Evolutionary conservation across 208 protist species (phyloP).

Genomic region (Wallacemonas sp.): DNA sequence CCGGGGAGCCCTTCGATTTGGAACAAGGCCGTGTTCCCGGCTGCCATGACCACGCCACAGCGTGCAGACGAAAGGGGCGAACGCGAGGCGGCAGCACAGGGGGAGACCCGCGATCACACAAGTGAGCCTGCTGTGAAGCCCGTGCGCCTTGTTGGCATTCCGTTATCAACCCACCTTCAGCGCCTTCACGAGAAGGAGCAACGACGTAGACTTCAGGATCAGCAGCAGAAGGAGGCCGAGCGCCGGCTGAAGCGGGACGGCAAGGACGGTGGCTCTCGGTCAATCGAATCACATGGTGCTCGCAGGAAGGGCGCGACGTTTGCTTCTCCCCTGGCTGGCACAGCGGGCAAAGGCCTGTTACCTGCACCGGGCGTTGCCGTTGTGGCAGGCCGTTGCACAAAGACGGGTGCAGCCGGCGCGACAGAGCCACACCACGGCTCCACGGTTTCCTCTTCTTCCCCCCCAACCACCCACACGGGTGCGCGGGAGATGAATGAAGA

Average conservation of each 20-base stretch:
- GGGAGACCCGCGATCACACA: too few relatives aligned
- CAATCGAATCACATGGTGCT: too few relatives aligned
- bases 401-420: not conserved
- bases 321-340: not conserved
- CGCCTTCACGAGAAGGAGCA: slow-evolving; percentile 9
- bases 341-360: not conserved
- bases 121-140: not conserved
- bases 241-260: not conserved
- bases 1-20: slow-evolving; percentile 10
- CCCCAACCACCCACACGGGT: too few relatives aligned
- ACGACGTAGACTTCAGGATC: not conserved
- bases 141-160: slow-evolving; percentile 1
- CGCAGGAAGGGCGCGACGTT: too few relatives aligned
- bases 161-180: not conserved
- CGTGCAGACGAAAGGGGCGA: too few relatives aligned
- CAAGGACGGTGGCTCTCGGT: too few relatives aligned
- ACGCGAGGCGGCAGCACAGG: too few relatives aligned
- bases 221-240: not conserved
- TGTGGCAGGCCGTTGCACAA: not conserved
- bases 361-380: slow-evolving; percentile 8
- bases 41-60: too few relatives aligned
- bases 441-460: too few relatives aligned
- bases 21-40: slow-evolving; percentile 13
- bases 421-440: not conserved
- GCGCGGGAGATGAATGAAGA: too few relatives aligned